Evolutionary conservation across 306 rosid species (phyloP), one percentile per base, ranked within the genome.

Genomic region (Vigna trinervia): DNA sequence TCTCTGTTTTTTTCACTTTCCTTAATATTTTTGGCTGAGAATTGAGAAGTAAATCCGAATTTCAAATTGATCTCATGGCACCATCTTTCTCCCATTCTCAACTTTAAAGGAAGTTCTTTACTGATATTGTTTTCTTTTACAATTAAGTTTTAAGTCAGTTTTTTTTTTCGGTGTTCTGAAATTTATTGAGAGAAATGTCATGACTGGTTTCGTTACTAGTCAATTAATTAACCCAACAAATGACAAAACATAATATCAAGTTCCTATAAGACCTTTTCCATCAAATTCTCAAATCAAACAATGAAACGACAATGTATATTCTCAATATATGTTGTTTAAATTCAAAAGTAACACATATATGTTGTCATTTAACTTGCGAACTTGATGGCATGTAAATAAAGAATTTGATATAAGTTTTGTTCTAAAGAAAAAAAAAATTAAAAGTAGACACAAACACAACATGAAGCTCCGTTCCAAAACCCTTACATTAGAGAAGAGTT

Each of bases 401-500:
- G 8, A 39, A 19, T 32, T 10, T 64, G 51, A 11, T 64, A 6
- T 41, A 66, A 1, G 19, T 11, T 64, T 66, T 64, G 71, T 66
- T 20, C 14, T 10, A 4, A 75, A 57, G 67, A 13, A 60, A 48
- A 70, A 70, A 58, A 70, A 23, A 26, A 38, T 63, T 13, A 28
- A 41, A 69, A 34, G 75, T 66, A 62, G 76, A 69, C 57, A 66
- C 50, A 75, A 61, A 83, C 34, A 82, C 45, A 56, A 39, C 36
- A 77, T 46, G 68, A 65, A 48, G 63, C 68, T 75, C 41, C 74
- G 62, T 60, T 58, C 12, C 10, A 71, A 20, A 12, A 74, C 28
- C 59, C 90, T 74, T 85, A 92, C 99, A 65, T 83, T 59, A 71
- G 90, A 80, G 74, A 88, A 85, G 78, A 92, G 86, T 57, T 82